Percentiles rank a stretch among this genome's conserved stretches.
phyloP scores from a whole-genome alignment of 192 early-diverging fungal species.

The Podila minutissima region DNA sequence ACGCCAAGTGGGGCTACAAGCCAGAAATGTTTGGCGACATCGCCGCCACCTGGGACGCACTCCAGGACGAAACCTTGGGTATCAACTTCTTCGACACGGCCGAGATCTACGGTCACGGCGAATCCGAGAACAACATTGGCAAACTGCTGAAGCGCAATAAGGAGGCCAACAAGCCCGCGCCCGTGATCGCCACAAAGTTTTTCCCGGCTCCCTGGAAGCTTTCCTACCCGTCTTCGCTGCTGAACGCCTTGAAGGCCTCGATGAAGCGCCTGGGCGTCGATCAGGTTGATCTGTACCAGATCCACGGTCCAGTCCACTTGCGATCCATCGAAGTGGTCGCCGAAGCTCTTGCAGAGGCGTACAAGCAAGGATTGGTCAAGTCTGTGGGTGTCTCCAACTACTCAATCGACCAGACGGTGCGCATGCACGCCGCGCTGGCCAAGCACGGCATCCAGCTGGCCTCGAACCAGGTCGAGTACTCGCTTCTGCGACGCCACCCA shows the following conservation, averaged over 20 bases:
- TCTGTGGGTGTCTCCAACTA: slow-evolving; percentile 65
- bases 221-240: slow-evolving; percentile 51
- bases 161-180: slow-evolving; percentile 23
- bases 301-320: slow-evolving; percentile 60
- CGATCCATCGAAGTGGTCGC: slow-evolving; percentile 58
- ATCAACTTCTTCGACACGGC: slow-evolving; percentile 64
- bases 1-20: slow-evolving; percentile 49
- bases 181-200: slow-evolving; percentile 62
- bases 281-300: slow-evolving; percentile 59
- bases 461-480: slow-evolving; percentile 58
- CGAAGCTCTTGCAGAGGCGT: slow-evolving; percentile 57
- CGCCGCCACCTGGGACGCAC: slow-evolving; percentile 50
- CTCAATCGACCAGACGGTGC: slow-evolving; percentile 38
- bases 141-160: slow-evolving; percentile 34
- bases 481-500: slow-evolving; percentile 69
- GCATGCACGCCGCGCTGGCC: slow-evolving; percentile 55
- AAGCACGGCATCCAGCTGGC: slow-evolving; percentile 57
- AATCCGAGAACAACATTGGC: slow-evolving; percentile 56
- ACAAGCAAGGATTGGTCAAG: slow-evolving; percentile 56
- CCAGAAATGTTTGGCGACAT: slow-evolving; percentile 54
- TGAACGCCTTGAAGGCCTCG: slow-evolving; percentile 56
- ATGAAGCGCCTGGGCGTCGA: slow-evolving; percentile 56
- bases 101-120: slow-evolving; percentile 58
- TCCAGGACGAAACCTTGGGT: slow-evolving; percentile 29
- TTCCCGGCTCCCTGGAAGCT: slow-evolving; percentile 51